Percentiles rank a stretch among this genome's conserved stretches.
Conservation (phyloP, 192 early-diverging fungal genomes). For the Coemansia sp. region DNA sequence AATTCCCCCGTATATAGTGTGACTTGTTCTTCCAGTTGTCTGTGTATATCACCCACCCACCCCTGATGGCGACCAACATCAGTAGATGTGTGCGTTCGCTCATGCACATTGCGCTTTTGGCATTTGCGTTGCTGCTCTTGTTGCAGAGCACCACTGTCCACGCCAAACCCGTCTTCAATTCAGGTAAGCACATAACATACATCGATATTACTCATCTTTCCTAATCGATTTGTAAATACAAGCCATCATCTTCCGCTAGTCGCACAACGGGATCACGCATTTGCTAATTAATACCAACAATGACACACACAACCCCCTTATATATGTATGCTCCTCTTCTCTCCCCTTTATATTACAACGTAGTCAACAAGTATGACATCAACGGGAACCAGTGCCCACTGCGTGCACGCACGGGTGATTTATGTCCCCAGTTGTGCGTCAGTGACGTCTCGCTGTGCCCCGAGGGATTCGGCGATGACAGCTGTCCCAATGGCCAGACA, state of each 20-base stretch:
- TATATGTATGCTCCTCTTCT: too few relatives aligned
- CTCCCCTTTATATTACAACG: neutral
- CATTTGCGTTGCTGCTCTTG: neutral
- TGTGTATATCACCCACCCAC: too few relatives aligned
- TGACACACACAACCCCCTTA: neutral
- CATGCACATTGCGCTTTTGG: neutral
- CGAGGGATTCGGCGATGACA: conserved; percentile 20
- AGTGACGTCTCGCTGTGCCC: conserved; percentile 50
- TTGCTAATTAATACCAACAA: neutral
- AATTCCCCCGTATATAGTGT: too few relatives aligned
- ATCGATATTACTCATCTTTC: neutral
- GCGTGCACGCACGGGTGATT: conserved; percentile 36
- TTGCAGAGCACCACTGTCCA: conserved; percentile 1
- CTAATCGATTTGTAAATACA: neutral
- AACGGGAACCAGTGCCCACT: conserved; percentile 53
- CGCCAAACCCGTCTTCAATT: conserved; percentile 28
- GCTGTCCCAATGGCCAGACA: conserved; percentile 44
- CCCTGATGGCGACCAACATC: neutral
- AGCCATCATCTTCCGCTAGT: too few relatives aligned
- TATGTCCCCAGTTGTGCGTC: conserved; percentile 59
- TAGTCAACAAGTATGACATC: conserved; percentile 56
- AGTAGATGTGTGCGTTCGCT: neutral
- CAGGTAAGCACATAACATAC: conserved; percentile 15
- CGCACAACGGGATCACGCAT: neutral
- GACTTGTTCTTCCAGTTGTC: too few relatives aligned